Evolutionary conservation across 768 basidiomycete species (phyloP), one percentile per base, ranked within the genome.

Genomic region (Rhizopogon rudus): DNA sequence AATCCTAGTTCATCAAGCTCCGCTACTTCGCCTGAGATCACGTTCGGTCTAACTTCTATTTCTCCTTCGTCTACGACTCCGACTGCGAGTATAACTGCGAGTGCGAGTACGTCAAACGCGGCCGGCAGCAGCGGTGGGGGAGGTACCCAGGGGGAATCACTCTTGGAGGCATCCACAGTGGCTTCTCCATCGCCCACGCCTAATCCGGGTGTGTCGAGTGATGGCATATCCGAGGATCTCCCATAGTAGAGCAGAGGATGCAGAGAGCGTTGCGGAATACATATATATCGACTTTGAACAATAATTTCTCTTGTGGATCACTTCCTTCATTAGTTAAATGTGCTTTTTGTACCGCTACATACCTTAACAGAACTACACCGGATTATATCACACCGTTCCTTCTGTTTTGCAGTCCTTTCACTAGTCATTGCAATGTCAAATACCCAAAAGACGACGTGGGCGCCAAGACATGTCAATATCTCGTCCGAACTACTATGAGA

Each of bases 401-500:
- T 37, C 8, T 14, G 5, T 22, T 14, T 6, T 10, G 5, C 14
- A 48, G 31, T 37, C 10, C 35, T 37, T 12, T 1, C 10, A 5
- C 7, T 22, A 22, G 31, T 20, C 45, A 31, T 31, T 31, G 28
- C 25, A 28, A 39, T 29, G 10, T 45, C 5, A 13, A 25, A 3
- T 25, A 25, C 25, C 1, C 25, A 25, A 5, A 37, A 2, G 31
- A 33, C 17, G 14, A 22, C 14, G 7, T 37, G 5, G 22, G 17
- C 33, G 4, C 17, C 8, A 22, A 33, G 12, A 35, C 3, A 1
- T 31, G n/a, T 17, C 45, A 17, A 29, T 31, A 6, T 17, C n/a
- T 5, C 9, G 8, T 25, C 48, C 20, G 0, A 8, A 20, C 37
- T 20, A 31, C 61, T 57, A 83, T 43, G 71, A 71, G 57, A 83